Conservation (phyloP, 345 rosid genomes). For the Barbarea vulgaris region DNA sequence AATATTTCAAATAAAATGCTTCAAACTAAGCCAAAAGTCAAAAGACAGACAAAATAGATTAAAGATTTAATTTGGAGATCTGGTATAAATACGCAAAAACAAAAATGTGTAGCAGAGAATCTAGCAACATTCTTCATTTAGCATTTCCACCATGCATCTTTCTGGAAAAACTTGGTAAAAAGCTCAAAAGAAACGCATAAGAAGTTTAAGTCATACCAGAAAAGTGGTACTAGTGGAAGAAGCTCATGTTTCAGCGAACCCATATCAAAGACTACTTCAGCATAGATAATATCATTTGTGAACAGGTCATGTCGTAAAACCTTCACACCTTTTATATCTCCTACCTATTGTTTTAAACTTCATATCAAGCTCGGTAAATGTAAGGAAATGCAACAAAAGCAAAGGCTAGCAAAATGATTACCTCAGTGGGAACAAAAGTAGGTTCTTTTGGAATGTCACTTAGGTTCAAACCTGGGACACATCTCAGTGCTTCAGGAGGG, state of each 20-base stretch:
- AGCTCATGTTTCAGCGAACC: conserved; percentile 83
- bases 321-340: conserved; percentile 81
- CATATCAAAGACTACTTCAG: conserved; percentile 89
- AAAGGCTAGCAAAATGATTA: conserved; percentile 35
- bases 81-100: neutral
- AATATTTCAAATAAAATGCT: neutral
- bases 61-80: neutral
- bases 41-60: neutral
- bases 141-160: neutral
- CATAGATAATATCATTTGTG: conserved; percentile 90
- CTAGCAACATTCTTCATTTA: conserved; percentile 18
- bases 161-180: conserved; percentile 11
- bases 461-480: conserved; percentile 79
- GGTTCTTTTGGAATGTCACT: conserved; percentile 92
- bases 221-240: conserved; percentile 87
- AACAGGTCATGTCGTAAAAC: conserved; percentile 91
- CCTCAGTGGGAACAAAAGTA: conserved; percentile 74
- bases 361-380: neutral
- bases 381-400: conserved; percentile 20
- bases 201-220: conserved; percentile 60
- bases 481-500: conserved; percentile 84
- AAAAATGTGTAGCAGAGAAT: conserved; percentile 5
- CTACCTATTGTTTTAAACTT: conserved; percentile 54
- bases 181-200: neutral
- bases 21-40: neutral